Conservation (phyloP, 2,329 filamentous ascomycete genomes). For the Xylariales sp. region DNA sequence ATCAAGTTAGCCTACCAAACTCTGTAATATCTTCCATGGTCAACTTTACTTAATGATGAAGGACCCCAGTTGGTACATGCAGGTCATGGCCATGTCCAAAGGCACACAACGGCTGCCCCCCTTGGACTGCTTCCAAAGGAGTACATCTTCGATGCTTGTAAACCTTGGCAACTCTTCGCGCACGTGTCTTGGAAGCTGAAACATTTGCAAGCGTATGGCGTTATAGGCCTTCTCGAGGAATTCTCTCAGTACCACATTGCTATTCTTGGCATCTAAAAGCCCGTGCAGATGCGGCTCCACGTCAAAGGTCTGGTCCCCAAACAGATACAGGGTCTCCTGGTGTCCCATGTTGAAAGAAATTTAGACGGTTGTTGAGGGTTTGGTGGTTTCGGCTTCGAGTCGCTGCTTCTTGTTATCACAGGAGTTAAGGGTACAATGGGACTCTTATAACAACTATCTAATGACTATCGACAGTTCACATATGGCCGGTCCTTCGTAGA, state of each 20-base stretch:
- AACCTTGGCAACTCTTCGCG: constrained; percentile 17
- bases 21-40: neutral
- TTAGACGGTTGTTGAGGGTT: neutral
- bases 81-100: constrained; percentile 19
- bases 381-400: no score
- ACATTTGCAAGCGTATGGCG: constrained; percentile 13
- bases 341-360: constrained; percentile 5
- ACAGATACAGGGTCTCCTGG: constrained; percentile 13
- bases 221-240: constrained; percentile 14
- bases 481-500: no score
- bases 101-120: constrained; percentile 14
- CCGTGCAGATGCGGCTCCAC: constrained; percentile 12
- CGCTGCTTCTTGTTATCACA: neutral
- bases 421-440: no score
- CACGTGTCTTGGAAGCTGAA: constrained; percentile 12
- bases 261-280: constrained; percentile 11
- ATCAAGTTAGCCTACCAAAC: neutral
- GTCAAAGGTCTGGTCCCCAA: constrained; percentile 19
- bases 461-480: no score
- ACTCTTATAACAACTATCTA: no score
- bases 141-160: constrained; percentile 16
- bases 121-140: constrained; percentile 17
- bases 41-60: constrained; percentile 15
- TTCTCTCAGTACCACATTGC: constrained; percentile 12
- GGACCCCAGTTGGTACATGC: constrained; percentile 15